phyloP scores from a whole-genome alignment of 108 stramenopile genomes.

The Mayamaea pseudoterrestris region DNA sequence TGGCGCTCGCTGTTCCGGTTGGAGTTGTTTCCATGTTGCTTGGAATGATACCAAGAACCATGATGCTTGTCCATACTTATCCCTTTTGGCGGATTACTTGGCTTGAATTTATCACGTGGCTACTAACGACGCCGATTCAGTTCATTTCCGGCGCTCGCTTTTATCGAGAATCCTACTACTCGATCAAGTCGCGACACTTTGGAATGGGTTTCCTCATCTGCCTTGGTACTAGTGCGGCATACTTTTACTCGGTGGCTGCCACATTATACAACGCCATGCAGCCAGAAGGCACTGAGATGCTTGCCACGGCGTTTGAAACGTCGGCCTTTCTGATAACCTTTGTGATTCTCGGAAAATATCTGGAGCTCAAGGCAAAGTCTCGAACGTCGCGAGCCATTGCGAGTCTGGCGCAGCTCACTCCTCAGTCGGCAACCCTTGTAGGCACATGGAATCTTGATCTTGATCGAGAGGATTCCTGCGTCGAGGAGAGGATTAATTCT shows the following conservation, averaged over 20 bases:
- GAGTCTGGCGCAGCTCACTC: conserved; percentile 47
- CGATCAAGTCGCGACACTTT: conserved; percentile 12
- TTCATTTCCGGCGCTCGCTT: conserved; percentile 78
- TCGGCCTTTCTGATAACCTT: conserved; percentile 93
- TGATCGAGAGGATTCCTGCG: conserved; percentile 23
- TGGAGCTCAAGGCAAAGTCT: conserved; percentile 82
- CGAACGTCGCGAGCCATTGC: conserved; percentile 81
- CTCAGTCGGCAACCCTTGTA: not conserved
- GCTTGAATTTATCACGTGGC: too few species aligned
- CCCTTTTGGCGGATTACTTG: too few species aligned
- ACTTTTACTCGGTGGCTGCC: conserved; percentile 46
- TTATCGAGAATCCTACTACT: conserved; percentile 69
- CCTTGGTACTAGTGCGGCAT: conserved; percentile 84
- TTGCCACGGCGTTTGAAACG: conserved; percentile 79
- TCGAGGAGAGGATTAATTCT: too few species aligned
- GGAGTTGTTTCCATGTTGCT: too few species aligned
- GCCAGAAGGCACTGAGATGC: too few species aligned
- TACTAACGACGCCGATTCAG: conserved; percentile 78
- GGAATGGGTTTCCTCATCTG: conserved; percentile 93
- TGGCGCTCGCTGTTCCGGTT: too few species aligned
- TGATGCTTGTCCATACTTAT: too few species aligned
- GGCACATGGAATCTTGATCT: conserved; percentile 19
- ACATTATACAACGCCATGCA: too few species aligned
- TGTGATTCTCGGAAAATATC: conserved; percentile 89
- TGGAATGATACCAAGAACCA: too few species aligned